Evolutionary conservation across 208 protist species (phyloP).

Genomic region (Porcisia deanei): DNA sequence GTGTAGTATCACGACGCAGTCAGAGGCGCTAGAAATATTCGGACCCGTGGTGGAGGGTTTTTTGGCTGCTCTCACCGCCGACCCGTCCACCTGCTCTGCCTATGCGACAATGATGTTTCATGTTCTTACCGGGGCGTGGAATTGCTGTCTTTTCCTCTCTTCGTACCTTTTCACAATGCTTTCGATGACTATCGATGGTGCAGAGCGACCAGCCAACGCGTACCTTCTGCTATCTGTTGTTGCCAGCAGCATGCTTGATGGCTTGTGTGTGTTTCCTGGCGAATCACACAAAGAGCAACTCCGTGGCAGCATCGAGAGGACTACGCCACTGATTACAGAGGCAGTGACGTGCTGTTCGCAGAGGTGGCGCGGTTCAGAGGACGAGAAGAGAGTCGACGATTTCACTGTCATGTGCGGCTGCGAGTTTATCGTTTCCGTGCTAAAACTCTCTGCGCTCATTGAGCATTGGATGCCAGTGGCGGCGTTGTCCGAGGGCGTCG

Average conservation of each 20-base stretch:
- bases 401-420: conserved; percentile 38
- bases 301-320: conserved; percentile 17
- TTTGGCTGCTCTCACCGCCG: conserved; percentile 18
- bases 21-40: conserved; percentile 36
- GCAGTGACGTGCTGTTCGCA: conserved; percentile 3
- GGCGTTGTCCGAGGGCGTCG: conserved; percentile 16
- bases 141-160: conserved; percentile 29
- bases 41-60: conserved; percentile 37
- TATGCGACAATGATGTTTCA: conserved; percentile 82
- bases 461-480: conserved; percentile 37
- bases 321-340: conserved; percentile 19
- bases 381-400: neutral
- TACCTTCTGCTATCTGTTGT: conserved; percentile 41
- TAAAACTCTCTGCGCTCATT: conserved; percentile 42
- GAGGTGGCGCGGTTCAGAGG: conserved; percentile 7
- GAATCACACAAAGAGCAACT: conserved; percentile 12
- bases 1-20: conserved; percentile 15
- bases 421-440: conserved; percentile 52
- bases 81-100: conserved; percentile 34
- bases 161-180: conserved; percentile 49
- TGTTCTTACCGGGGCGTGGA: conserved; percentile 41
- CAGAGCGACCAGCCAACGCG: conserved; percentile 19
- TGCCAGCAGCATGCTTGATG: conserved; percentile 37
- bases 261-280: conserved; percentile 18
- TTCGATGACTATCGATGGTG: conserved; percentile 20